These are phyloP conservation scores for Geranium brycei DNA, from an alignment of 345 rosid genomes.

Conservation along the genomic window DNA sequence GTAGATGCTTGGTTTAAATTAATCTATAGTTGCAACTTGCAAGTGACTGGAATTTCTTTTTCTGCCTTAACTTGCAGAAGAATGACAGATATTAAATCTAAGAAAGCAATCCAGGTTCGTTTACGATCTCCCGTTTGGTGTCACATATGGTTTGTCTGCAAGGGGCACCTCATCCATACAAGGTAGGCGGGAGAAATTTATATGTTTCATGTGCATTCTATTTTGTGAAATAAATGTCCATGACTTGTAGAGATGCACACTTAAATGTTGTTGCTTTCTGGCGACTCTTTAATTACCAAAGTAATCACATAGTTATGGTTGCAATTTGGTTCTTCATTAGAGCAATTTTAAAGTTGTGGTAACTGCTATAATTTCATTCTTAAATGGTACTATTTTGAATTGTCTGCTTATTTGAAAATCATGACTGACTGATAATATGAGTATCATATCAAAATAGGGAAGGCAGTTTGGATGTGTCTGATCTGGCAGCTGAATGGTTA, in stretches of 20 bases:
- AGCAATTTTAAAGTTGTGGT: too few species aligned
- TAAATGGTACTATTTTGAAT: too few species aligned
- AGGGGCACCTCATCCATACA: constrained; percentile 25
- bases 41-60: neutral
- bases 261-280: too few species aligned
- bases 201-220: neutral
- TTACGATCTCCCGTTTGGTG: constrained; percentile 39
- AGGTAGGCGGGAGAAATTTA: constrained; percentile 21
- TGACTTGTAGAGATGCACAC: neutral
- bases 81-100: constrained; percentile 40
- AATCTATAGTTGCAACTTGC: too few species aligned
- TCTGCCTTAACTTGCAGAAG: constrained; percentile 33
- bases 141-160: constrained; percentile 43
- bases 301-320: too few species aligned
- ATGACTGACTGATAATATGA: neutral
- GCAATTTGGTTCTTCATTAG: too few species aligned
- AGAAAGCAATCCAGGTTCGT: constrained; percentile 45
- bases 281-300: too few species aligned
- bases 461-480: constrained; percentile 9
- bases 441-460: constrained; percentile 11
- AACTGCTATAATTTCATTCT: too few species aligned
- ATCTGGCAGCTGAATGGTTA: constrained; percentile 1
- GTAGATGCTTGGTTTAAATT: too few species aligned
- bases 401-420: too few species aligned
- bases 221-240: neutral